Percentiles rank a stretch among this genome's conserved stretches.
Conservation (phyloP, 2,329 filamentous ascomycete species). For the Didymella exigua region DNA sequence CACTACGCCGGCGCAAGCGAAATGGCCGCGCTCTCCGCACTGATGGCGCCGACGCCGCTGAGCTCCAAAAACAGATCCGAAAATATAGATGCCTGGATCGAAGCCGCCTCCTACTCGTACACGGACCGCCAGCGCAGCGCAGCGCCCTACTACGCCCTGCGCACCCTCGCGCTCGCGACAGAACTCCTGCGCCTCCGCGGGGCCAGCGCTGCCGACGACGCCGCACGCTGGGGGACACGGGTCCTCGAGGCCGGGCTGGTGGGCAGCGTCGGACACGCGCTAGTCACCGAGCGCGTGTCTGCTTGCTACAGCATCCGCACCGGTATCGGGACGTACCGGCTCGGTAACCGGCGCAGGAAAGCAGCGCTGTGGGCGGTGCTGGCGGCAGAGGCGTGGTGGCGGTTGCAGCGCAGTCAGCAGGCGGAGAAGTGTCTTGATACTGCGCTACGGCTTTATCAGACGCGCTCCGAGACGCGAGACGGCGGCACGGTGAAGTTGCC, state of each 20-base stretch:
- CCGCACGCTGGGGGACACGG: constrained; percentile 81
- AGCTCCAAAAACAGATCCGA: constrained; percentile 80
- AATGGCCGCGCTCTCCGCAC: constrained; percentile 85
- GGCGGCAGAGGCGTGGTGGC: constrained; percentile 82
- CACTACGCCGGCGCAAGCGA: constrained; percentile 93
- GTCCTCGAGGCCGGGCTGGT: constrained; percentile 76
- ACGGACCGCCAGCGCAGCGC: constrained; percentile 73
- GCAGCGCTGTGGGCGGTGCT: constrained; percentile 88
- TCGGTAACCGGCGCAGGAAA: constrained; percentile 78
- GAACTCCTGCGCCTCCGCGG: constrained; percentile 84
- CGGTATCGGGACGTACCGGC: constrained; percentile 67
- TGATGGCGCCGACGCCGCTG: constrained; percentile 75
- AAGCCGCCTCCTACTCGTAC: constrained; percentile 91
- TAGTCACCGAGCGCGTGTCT: constrained; percentile 85
- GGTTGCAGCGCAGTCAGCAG: constrained; percentile 75
- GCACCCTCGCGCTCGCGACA: constrained; percentile 74
- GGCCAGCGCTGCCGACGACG: constrained; percentile 81
- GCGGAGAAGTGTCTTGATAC: constrained; percentile 78
- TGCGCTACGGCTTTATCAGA: constrained; percentile 62
- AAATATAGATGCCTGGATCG: constrained; percentile 82
- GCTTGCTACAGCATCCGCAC: constrained; percentile 79
- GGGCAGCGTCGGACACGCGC: constrained; percentile 75
- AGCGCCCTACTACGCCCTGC: constrained; percentile 77
- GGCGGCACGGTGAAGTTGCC: constrained; percentile 39
- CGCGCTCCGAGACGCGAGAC: constrained; percentile 36